Evolutionary conservation across 1,284 basidiomycete species (phyloP).

Genomic region (Meripilus lineatus): DNA sequence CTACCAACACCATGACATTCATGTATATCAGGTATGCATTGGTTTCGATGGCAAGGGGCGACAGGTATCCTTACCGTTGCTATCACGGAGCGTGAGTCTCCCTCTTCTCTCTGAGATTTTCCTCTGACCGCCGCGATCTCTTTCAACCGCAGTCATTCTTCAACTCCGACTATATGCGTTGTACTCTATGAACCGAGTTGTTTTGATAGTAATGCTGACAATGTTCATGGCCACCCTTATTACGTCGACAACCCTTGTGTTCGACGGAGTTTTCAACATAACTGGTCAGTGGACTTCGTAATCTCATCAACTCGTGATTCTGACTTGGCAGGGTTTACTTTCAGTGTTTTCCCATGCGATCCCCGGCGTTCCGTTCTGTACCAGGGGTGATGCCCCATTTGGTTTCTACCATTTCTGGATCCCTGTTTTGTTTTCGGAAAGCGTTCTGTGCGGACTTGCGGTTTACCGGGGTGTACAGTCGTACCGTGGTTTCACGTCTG

Average conservation of each 20-base stretch:
- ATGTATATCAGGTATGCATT: too few relatives aligned
- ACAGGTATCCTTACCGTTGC: neutral
- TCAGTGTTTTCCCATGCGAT: conserved; percentile 19
- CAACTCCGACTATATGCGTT: conserved; percentile 58
- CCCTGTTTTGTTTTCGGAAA: conserved; percentile 49
- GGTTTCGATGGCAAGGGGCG: conserved; percentile 2
- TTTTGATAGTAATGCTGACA: too few relatives aligned
- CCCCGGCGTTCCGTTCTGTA: conserved; percentile 35
- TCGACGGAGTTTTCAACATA: too few relatives aligned
- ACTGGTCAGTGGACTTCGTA: too few relatives aligned
- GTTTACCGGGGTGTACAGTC: conserved; percentile 42
- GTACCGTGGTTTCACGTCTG: conserved; percentile 24
- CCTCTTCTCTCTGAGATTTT: neutral
- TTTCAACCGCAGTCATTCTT: conserved; percentile 55
- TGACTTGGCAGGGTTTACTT: neutral
- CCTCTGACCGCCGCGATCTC: too few relatives aligned
- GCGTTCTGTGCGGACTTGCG: conserved; percentile 44
- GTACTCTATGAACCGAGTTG: conserved; percentile 48
- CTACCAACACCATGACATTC: too few relatives aligned
- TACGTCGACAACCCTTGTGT: too few relatives aligned
- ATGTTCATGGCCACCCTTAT: too few relatives aligned
- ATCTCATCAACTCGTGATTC: conserved; percentile 19
- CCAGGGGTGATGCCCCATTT: conserved; percentile 30
- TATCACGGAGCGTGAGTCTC: neutral
- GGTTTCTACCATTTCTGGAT: conserved; percentile 57